Conservation (phyloP, 2,329 filamentous ascomycete species). For the Aspergillus candidus region DNA sequence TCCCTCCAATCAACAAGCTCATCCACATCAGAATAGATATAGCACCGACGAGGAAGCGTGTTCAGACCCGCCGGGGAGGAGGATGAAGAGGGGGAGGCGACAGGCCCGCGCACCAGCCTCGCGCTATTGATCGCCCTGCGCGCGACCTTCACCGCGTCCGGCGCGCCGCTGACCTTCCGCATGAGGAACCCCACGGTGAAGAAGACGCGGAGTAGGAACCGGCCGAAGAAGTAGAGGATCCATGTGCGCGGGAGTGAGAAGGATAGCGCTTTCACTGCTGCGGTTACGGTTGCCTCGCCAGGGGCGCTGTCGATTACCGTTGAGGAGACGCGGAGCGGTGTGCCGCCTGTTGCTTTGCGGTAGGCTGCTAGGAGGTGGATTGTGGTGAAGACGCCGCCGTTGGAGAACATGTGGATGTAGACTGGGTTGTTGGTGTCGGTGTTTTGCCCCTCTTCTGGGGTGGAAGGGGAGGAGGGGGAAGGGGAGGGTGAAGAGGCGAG, state of each 20-base stretch:
- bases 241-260: constrained; percentile 29
- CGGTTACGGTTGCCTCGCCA: constrained; percentile 27
- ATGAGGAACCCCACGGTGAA: not conserved
- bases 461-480: constrained; percentile 1
- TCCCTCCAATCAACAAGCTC: constrained; percentile 2
- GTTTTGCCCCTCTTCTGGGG: too few relatives aligned
- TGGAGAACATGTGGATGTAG: constrained; percentile 47
- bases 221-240: constrained; percentile 13
- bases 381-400: constrained; percentile 42
- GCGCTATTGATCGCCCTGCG: not conserved
- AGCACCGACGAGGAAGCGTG: not conserved
- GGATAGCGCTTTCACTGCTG: constrained; percentile 29
- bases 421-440: constrained; percentile 18
- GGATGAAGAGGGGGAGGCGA: too few relatives aligned
- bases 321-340: constrained; percentile 33
- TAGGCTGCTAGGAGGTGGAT: constrained; percentile 37
- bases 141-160: constrained; percentile 1
- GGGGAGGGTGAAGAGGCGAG: constrained; percentile 16
- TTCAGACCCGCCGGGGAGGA: too few relatives aligned
- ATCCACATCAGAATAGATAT: constrained; percentile 6
- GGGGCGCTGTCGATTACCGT: constrained; percentile 45
- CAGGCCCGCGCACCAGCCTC: not conserved
- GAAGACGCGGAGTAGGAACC: not conserved
- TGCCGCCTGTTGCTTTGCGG: constrained; percentile 22
- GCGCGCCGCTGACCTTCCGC: not conserved